These are phyloP conservation scores for Neopestalotiopsis sp. DNA, from an alignment of 2,329 filamentous ascomycete genomes.

Conservation along the genomic window DNA sequence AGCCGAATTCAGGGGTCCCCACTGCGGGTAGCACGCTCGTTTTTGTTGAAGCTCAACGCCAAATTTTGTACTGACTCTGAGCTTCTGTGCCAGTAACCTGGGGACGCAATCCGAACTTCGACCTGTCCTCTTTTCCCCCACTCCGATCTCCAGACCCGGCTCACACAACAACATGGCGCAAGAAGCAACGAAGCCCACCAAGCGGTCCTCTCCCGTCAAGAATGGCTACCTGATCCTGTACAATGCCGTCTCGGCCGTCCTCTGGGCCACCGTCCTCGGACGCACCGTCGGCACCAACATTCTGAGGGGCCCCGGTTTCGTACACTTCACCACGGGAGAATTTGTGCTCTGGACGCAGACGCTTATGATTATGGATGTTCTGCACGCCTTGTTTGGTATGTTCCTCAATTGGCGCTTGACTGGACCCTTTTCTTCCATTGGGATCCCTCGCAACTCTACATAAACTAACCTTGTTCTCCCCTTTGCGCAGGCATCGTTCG, in stretches of 20 bases:
- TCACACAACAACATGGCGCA: constrained; percentile 12
- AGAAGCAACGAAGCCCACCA: constrained; percentile 25
- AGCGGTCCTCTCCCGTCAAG: constrained; percentile 51
- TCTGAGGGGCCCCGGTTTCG: constrained; percentile 58
- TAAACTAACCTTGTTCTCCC: background rate
- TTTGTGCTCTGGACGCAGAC: constrained; percentile 85
- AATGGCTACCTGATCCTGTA: constrained; percentile 81
- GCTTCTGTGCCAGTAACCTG: background rate
- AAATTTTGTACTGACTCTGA: background rate
- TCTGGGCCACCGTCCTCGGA: constrained; percentile 80
- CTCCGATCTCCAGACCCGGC: background rate
- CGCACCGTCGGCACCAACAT: constrained; percentile 64
- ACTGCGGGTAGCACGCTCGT: background rate
- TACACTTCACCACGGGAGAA: constrained; percentile 66
- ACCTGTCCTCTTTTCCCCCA: background rate
- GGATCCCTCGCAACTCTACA: background rate
- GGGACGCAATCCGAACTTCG: background rate
- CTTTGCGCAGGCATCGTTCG: constrained; percentile 75
- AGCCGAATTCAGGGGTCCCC: constrained; percentile 10
- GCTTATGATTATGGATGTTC: constrained; percentile 78
- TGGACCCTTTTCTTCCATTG: background rate
- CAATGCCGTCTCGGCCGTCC: constrained; percentile 76
- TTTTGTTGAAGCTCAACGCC: constrained; percentile 12
- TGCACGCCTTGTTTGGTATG: constrained; percentile 79
- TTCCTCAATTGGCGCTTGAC: constrained; percentile 6